These are phyloP conservation scores for Scalesia atractyloides DNA, from an alignment of 129 eudicot genomes.

Conservation along the genomic window DNA sequence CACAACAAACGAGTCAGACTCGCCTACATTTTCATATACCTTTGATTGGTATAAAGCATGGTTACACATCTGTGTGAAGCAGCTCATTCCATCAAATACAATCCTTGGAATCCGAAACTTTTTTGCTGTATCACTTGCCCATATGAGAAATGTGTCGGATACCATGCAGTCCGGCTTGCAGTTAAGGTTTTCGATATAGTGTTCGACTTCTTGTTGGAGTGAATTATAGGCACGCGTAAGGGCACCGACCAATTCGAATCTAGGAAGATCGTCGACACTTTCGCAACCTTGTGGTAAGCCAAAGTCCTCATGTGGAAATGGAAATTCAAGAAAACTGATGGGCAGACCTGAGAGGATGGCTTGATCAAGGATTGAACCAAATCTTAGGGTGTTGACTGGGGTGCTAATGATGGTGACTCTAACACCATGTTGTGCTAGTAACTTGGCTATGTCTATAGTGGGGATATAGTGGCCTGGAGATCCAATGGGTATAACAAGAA, in stretches of 20 bases:
- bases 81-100: not conserved
- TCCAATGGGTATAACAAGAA: not conserved
- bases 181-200: not conserved
- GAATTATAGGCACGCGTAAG: not conserved
- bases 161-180: not conserved
- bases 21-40: conserved; percentile 5
- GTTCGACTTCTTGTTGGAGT: not conserved
- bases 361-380: no score
- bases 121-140: not conserved
- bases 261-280: not conserved
- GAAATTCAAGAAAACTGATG: not conserved
- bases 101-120: not conserved
- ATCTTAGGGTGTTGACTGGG: no score
- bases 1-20: conserved; percentile 36
- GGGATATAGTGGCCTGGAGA: not conserved
- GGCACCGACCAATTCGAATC: not conserved
- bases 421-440: no score
- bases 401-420: no score
- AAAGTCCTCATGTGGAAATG: not conserved
- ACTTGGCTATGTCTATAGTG: no score
- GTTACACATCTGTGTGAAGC: not conserved
- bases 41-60: not conserved
- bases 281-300: not conserved
- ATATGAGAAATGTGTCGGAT: not conserved
- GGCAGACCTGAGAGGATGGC: no score